Evolutionary conservation across 2,329 filamentous ascomycete species (phyloP).

Genomic region (Pseudogymnoascus sp.): DNA sequence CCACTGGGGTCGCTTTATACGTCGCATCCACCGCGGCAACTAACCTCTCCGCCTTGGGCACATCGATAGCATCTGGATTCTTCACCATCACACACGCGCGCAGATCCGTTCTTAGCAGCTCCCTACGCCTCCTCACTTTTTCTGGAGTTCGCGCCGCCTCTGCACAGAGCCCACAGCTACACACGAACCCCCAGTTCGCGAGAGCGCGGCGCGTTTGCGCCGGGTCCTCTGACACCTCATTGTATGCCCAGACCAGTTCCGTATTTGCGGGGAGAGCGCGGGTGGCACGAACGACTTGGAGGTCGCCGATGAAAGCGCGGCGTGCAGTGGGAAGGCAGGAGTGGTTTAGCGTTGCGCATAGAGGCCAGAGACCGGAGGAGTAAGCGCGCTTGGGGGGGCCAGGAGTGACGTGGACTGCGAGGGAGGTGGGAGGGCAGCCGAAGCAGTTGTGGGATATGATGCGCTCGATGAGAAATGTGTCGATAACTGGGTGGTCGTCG

Average conservation of each 20-base stretch:
- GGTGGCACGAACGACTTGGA: constrained; percentile 43
- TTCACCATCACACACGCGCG: background rate
- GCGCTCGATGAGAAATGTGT: constrained; percentile 41
- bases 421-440: constrained; percentile 27
- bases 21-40: background rate
- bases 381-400: background rate
- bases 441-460: constrained; percentile 41
- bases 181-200: constrained; percentile 36
- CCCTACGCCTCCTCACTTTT: background rate
- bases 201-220: constrained; percentile 24
- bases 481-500: constrained; percentile 37
- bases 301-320: constrained; percentile 47
- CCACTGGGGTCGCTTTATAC: background rate
- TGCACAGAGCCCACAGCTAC: constrained; percentile 28
- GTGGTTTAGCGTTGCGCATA: constrained; percentile 47
- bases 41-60: background rate
- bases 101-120: background rate
- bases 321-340: constrained; percentile 40
- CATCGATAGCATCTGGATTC: background rate
- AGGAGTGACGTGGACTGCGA: constrained; percentile 21
- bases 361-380: constrained; percentile 40
- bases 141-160: background rate
- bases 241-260: constrained; percentile 34
- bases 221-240: constrained; percentile 23
- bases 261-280: constrained; percentile 36